Percentiles rank a stretch among this genome's conserved stretches.
Evolutionary conservation across 768 basidiomycete genomes (phyloP).

Genomic region (Wakefieldia striispora): DNA sequence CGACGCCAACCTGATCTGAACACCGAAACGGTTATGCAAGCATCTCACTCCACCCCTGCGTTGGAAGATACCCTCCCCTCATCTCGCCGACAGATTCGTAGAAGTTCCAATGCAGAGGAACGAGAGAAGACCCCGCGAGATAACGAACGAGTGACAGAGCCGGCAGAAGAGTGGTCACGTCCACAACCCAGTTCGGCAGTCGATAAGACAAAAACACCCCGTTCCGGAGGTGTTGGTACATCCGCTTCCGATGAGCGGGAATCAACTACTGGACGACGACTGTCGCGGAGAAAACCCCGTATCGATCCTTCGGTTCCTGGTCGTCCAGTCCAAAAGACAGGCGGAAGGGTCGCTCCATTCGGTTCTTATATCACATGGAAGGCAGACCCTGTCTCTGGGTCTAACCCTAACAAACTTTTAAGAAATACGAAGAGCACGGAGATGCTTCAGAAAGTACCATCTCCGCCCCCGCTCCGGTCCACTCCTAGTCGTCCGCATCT

Average conservation of each 20-base stretch:
- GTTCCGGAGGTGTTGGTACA: slow-evolving; percentile 13
- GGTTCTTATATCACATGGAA: slow-evolving; percentile 23
- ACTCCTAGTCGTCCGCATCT: slow-evolving; percentile 32
- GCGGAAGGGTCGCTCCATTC: slow-evolving; percentile 26
- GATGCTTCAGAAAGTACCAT: slow-evolving; percentile 21
- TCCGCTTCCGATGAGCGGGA: slow-evolving; percentile 28
- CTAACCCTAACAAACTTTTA: slow-evolving; percentile 33
- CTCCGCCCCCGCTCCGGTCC: slow-evolving; percentile 22
- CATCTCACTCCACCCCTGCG: slow-evolving; percentile 27
- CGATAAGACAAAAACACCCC: slow-evolving; percentile 15
- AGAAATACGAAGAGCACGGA: slow-evolving; percentile 32
- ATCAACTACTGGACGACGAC: slow-evolving; percentile 5
- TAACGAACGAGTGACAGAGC: slow-evolving; percentile 20
- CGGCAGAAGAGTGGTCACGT: slow-evolving; percentile 22
- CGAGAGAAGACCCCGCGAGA: slow-evolving; percentile 25
- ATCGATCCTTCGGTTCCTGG: slow-evolving; percentile 17
- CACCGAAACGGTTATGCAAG: slow-evolving; percentile 20
- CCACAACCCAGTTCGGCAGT: slow-evolving; percentile 9
- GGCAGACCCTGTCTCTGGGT: slow-evolving; percentile 30
- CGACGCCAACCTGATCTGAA: slow-evolving; percentile 25
- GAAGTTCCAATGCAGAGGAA: slow-evolving; percentile 27
- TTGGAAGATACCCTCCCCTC: slow-evolving; percentile 31
- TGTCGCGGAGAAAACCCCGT: slow-evolving; percentile 21
- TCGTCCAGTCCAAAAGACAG: slow-evolving; percentile 20
- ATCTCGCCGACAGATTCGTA: slow-evolving; percentile 26